Base-by-base conservation (phyloP, 345 rosid genomes). In the Garcia nutans region DNA sequence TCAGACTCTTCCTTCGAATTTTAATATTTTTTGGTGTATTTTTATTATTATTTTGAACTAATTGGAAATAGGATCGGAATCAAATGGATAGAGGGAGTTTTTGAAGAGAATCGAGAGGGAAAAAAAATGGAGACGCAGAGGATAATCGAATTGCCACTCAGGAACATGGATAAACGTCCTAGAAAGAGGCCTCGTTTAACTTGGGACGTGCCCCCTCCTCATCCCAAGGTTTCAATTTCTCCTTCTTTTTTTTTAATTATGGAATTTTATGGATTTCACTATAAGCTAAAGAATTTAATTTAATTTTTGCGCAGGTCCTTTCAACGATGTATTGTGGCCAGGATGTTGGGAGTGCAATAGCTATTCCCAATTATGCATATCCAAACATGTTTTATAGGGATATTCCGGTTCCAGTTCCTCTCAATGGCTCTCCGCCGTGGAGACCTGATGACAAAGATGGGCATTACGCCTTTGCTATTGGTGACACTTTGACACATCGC, bases 401-500 rank as follows among this genome's bases (percentile, higher is more conserved):
- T 26, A 41, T 45, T 69, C 82, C 82, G 2, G 52, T 44, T 69
- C 82, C 82, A 3, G 65, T 84, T 77, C 80, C 89, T 71, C 77
- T 76, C 49, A 80, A 85, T 72, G 81, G 74, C 57, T 90, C 94
- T 37, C 94, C 97, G 75, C 97, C 97, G 4, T 89, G 92, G 94
- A 86, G 97, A 76, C 89, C 94, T 23, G 94, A 91, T 81, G 92
- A 89, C 83, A 89, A 89, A 86, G 94, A 91, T 75, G 94, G 97
- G 4, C 97, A 89, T 83, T 91, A 83, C 71, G 89, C 87, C 65
- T 91, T 87, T 72, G 80, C 84, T n/a, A 64, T 91, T 41, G 92
- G 97, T 70, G 94, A 91, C 74, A 85, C 79, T 80, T 77, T 91
- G 65, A 88, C 91, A 70, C 78, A 89, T 45, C 88, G 94, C 73